A percentile compares a stretch with the other conserved stretches of the same genome.
These are phyloP conservation scores for Kregervanrija delftensis DNA, from an alignment of 805 yeast genomes.

Conservation along the genomic window DNA sequence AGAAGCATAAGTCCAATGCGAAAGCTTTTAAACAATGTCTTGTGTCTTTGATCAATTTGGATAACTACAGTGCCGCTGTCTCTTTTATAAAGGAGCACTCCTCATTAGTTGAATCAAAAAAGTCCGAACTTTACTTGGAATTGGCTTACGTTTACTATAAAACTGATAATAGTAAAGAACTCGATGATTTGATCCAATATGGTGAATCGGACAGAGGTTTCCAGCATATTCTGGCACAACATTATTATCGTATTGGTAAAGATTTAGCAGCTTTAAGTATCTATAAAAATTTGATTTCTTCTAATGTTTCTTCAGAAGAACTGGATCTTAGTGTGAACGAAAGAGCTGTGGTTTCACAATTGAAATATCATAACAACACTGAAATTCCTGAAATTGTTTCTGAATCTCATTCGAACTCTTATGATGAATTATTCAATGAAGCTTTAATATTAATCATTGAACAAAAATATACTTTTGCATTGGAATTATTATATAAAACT, in stretches of 20 bases:
- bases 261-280: slow-evolving; percentile 37
- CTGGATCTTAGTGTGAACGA: slow-evolving; percentile 57
- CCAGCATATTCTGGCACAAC: slow-evolving; percentile 46
- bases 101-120: not conserved
- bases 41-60: slow-evolving; percentile 54
- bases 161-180: slow-evolving; percentile 27
- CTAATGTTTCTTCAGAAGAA: slow-evolving; percentile 31
- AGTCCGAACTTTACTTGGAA: slow-evolving; percentile 34
- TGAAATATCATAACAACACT: slow-evolving; percentile 11
- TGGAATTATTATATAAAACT: slow-evolving; percentile 40
- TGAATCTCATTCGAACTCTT: slow-evolving; percentile 23
- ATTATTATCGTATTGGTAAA: slow-evolving; percentile 41
- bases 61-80: slow-evolving; percentile 44
- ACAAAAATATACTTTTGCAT: slow-evolving; percentile 33
- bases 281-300: slow-evolving; percentile 35
- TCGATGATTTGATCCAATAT: slow-evolving; percentile 14
- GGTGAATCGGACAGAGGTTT: slow-evolving; percentile 29
- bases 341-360: slow-evolving; percentile 57
- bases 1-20: slow-evolving; percentile 21
- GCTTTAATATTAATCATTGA: slow-evolving; percentile 44
- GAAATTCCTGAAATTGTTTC: not conserved
- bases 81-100: slow-evolving; percentile 15
- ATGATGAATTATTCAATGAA: slow-evolving; percentile 56
- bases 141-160: slow-evolving; percentile 56
- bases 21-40: slow-evolving; percentile 36